phyloP scores from a whole-genome alignment of 2,329 filamentous ascomycete species.

The Aspergillus aculeatinus region DNA sequence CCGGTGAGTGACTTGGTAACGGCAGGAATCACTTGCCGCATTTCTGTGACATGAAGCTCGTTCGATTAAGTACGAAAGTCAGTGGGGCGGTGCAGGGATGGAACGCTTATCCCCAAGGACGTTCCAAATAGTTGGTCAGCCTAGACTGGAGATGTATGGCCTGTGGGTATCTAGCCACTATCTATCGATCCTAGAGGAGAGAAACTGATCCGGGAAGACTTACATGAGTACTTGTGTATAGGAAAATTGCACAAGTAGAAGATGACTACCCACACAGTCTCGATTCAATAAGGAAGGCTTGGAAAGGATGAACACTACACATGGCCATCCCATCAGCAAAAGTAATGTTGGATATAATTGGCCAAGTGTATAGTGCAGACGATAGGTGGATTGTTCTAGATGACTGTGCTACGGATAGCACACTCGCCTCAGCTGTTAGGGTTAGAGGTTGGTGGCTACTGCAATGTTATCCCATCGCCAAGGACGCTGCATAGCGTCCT shows the following conservation, averaged over 20 bases:
- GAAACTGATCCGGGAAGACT: neutral
- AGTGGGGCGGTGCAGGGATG: constrained; percentile 30
- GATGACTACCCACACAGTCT: no score
- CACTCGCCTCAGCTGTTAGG: neutral
- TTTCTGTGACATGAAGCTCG: neutral
- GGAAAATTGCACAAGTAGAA: no score
- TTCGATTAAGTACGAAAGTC: no score
- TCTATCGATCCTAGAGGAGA: neutral
- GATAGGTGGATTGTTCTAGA: neutral
- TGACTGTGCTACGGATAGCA: neutral
- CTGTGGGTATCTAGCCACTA: neutral
- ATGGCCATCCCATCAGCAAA: neutral
- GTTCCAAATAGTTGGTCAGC: constrained; percentile 17
- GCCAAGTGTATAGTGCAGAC: neutral
- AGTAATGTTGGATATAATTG: neutral
- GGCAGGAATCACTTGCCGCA: neutral
- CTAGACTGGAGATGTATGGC: constrained; percentile 1
- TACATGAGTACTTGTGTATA: neutral
- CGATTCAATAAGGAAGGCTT: no score
- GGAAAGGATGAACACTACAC: no score
- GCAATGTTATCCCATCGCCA: neutral
- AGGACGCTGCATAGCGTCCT: neutral
- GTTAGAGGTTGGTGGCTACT: neutral
- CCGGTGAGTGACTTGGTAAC: neutral
- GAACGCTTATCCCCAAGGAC: constrained; percentile 31